Evolutionary conservation across 257 asterid species (phyloP), one percentile per base, ranked within the genome.

Genomic region (Galeopsis tetrahit): DNA sequence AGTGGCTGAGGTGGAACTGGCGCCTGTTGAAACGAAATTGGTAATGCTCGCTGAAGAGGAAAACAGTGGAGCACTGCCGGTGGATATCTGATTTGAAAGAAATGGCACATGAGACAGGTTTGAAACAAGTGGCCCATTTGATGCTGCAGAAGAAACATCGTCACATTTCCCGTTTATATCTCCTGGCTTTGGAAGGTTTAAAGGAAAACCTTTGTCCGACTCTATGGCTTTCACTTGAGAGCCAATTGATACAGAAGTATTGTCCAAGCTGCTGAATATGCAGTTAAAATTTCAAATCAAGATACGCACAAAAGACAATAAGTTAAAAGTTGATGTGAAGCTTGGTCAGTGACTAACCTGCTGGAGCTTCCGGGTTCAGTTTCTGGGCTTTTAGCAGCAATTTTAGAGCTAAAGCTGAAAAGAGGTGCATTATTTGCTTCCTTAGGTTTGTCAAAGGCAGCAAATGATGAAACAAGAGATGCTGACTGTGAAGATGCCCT

Each of bases 81-180:
- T 70, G 10, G 83, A 71, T 52, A 61, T 35, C 73, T 78, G 79
- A 80, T 74, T 83, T 43, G 77, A 32, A 68, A 83, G 48, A 53
- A 76, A 55, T n/a, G 89, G 81, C 33, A 58, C 56, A 14, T 58
- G 67, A 10, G 84, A 73, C 57, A 53, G 51, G 39, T 66, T 82
- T n/a, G 80, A 75, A 69, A 70, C 61, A 73, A 49, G 61, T 11
- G 80, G 75, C 33, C 86, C 93, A 49, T 77, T 71, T 61, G 83
- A 69, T 75, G 75, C 52, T 9, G 75, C 82, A 72, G 80, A 64
- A 14, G 69, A 68, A 52, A 34, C 61, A 70, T 60, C 57, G 31
- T 75, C 88, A 68, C 78, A 63, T 68, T 74, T 79, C 55, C 84
- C 96, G 56, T 78, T 90, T 49, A 52, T 35, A 52, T 72, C 83